These are phyloP conservation scores for Trypanosoma scelopori DNA, from an alignment of 208 protist genomes.

Conservation along the genomic window DNA sequence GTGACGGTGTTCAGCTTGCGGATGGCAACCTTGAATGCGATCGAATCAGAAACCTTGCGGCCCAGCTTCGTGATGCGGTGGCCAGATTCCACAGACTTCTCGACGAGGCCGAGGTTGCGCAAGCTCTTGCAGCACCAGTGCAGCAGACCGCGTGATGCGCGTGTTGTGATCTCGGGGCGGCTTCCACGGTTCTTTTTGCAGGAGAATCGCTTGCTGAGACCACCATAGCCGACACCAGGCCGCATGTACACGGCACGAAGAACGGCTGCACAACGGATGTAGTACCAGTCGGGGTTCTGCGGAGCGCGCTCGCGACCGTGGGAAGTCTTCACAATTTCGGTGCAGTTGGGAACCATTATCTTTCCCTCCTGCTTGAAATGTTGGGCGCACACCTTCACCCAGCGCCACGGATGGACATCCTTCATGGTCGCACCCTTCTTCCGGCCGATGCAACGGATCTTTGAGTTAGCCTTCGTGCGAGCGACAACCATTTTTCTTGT, in stretches of 20 bases:
- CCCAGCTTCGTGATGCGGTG: slow-evolving; percentile 93
- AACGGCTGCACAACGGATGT: slow-evolving; percentile 95
- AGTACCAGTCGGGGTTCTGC: slow-evolving; percentile 98
- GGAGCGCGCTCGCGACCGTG: slow-evolving; percentile 95
- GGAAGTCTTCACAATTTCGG: slow-evolving; percentile 97
- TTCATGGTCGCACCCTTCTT: slow-evolving; percentile 91
- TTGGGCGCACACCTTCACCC: slow-evolving; percentile 93
- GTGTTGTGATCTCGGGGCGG: slow-evolving; percentile 86
- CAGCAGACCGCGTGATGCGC: slow-evolving; percentile 84
- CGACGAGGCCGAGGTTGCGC: slow-evolving; percentile 90
- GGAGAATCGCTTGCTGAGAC: slow-evolving; percentile 93
- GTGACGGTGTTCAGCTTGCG: slow-evolving; percentile 22
- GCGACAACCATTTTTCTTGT: slow-evolving; percentile 24
- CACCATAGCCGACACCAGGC: slow-evolving; percentile 93
- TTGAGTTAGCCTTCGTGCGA: slow-evolving; percentile 37
- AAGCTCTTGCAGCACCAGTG: slow-evolving; percentile 96
- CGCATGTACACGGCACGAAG: slow-evolving; percentile 97
- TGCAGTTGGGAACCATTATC: slow-evolving; percentile 94
- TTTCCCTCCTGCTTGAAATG: slow-evolving; percentile 97
- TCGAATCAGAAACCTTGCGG: slow-evolving; percentile 94
- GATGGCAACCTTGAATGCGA: slow-evolving; percentile 89
- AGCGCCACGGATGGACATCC: slow-evolving; percentile 95
- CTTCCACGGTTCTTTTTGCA: slow-evolving; percentile 90
- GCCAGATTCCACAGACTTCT: slow-evolving; percentile 79
- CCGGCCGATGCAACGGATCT: slow-evolving; percentile 89